Evolutionary conservation across 768 basidiomycete species (phyloP).

Genomic region (Lentinula edodes): DNA sequence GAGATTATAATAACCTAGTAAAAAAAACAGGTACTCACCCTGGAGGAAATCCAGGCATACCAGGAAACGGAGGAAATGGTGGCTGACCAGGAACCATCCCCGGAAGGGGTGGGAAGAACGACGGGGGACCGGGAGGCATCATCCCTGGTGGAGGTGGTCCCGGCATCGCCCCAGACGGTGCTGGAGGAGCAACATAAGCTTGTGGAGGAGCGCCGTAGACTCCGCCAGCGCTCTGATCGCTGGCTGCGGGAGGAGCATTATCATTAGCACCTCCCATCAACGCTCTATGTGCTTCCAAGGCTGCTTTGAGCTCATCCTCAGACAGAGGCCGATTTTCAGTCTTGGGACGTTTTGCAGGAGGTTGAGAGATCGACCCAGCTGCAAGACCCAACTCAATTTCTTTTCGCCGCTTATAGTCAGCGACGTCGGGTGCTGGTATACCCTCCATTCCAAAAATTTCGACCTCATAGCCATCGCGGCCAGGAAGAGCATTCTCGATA

Average conservation of each 20-base stretch:
- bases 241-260: constrained; percentile 25
- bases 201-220: constrained; percentile 76
- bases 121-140: constrained; percentile 24
- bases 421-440: constrained; percentile 88
- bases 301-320: constrained; percentile 79
- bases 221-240: constrained; percentile 33
- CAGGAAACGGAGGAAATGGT: constrained; percentile 37
- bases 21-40: constrained; percentile 35
- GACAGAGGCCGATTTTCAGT: constrained; percentile 71
- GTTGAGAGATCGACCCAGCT: constrained; percentile 77
- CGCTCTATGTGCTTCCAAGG: constrained; percentile 85
- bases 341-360: constrained; percentile 76
- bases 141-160: constrained; percentile 16
- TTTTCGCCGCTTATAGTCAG: constrained; percentile 93
- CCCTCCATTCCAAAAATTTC: constrained; percentile 99
- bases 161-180: constrained; percentile 29
- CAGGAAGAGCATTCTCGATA: constrained; percentile 94
- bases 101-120: constrained; percentile 38
- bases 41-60: constrained; percentile 48
- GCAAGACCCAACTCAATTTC: constrained; percentile 89
- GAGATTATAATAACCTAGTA: constrained; percentile 10
- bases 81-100: constrained; percentile 31
- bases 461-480: constrained; percentile 95
- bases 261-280: constrained; percentile 69
- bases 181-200: constrained; percentile 52